Conservation (phyloP, 1,139 yeast genomes). For the Yamadazyma dushanensis region DNA sequence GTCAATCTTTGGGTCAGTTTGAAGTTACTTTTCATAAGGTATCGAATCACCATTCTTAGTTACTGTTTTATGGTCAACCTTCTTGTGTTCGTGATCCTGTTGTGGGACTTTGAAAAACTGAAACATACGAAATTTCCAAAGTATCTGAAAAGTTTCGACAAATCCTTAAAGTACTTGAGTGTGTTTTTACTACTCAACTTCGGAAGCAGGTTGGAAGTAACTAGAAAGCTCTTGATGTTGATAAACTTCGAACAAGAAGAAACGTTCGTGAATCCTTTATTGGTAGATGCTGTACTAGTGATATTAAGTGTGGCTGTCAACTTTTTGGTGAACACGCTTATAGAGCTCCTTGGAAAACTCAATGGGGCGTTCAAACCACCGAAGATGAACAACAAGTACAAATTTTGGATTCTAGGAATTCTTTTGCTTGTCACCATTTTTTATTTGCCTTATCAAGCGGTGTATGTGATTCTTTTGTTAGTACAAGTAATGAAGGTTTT, state of each 20-base stretch:
- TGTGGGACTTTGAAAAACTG: slow-evolving; percentile 7
- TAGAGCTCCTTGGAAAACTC: slow-evolving; percentile 4
- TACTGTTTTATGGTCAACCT: slow-evolving; percentile 53
- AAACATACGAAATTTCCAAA: slow-evolving; percentile 9
- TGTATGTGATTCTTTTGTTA: slow-evolving; percentile 57
- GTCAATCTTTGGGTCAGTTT: slow-evolving; percentile 48
- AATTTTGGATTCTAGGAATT: slow-evolving; percentile 7
- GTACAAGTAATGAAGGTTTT: slow-evolving; percentile 53
- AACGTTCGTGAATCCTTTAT: not conserved
- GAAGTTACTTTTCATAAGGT: slow-evolving; percentile 58
- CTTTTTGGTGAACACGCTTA: slow-evolving; percentile 5
- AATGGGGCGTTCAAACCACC: slow-evolving; percentile 1
- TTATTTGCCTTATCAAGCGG: slow-evolving; percentile 79
- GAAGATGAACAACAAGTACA: slow-evolving; percentile 5
- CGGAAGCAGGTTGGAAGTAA: not conserved
- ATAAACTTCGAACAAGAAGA: slow-evolving; percentile 7
- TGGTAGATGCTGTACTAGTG: slow-evolving; percentile 11
- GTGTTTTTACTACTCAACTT: slow-evolving; percentile 4
- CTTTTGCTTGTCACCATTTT: slow-evolving; percentile 18
- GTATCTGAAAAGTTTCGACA: slow-evolving; percentile 9
- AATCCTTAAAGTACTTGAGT: slow-evolving; percentile 5
- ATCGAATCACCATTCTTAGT: slow-evolving; percentile 61
- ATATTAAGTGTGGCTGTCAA: slow-evolving; percentile 11
- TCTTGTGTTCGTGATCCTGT: slow-evolving; percentile 46
- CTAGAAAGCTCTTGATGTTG: slow-evolving; percentile 1